Percentiles rank a stretch among this genome's conserved stretches.
These are phyloP conservation scores for Paecilomyces sp. DNA, from an alignment of 2,329 filamentous ascomycete genomes.

Conservation along the genomic window DNA sequence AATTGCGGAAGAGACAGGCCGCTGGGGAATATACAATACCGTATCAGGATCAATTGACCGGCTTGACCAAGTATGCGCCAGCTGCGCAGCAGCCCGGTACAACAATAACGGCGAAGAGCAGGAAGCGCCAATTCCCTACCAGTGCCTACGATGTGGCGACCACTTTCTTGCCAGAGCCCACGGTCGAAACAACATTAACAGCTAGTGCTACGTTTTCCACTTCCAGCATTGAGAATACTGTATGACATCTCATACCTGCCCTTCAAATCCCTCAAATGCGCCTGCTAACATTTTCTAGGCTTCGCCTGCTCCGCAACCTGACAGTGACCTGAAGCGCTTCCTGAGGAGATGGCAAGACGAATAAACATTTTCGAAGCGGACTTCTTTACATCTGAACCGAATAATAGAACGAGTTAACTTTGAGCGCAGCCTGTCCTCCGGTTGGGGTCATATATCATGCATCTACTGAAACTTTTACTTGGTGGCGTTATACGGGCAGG, in stretches of 20 bases:
- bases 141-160: constrained; percentile 48
- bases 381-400: background rate
- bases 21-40: constrained; percentile 34
- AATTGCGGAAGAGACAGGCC: constrained; percentile 24
- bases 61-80: constrained; percentile 53
- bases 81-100: constrained; percentile 54
- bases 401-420: background rate
- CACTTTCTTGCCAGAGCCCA: constrained; percentile 40
- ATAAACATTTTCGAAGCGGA: constrained; percentile 19
- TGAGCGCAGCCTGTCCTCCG: background rate
- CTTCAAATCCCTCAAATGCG: background rate
- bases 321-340: constrained; percentile 51
- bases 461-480: background rate
- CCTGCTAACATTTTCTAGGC: constrained; percentile 34
- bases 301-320: constrained; percentile 44
- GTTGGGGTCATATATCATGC: background rate
- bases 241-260: constrained; percentile 30
- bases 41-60: constrained; percentile 49
- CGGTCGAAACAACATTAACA: constrained; percentile 45
- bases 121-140: constrained; percentile 47
- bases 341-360: constrained; percentile 53
- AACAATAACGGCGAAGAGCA: constrained; percentile 49
- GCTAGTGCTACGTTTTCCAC: constrained; percentile 45
- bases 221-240: constrained; percentile 51
- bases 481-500: background rate